Base-by-base conservation (phyloP, 345 rosid genomes). In the Conringia planisiliqua region DNA sequence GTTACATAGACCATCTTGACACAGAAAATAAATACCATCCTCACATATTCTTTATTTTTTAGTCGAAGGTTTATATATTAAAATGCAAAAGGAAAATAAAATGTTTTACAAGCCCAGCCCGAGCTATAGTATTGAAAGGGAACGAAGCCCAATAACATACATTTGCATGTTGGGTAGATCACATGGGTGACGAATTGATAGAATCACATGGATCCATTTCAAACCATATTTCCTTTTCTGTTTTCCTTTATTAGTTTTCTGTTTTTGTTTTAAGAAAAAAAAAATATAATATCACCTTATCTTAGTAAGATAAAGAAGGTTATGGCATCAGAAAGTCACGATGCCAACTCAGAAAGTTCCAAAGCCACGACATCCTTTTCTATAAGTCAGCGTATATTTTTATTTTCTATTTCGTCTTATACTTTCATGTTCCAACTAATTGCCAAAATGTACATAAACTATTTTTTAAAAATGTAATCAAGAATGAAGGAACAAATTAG, bases 271-370 rank as follows among this genome's bases (percentile, higher is more conserved):
- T 18, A 67, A 4, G n/a, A n/a, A 48, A 52, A 2, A 67, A 9
- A 16, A 51, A 0, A 59, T 4, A 59, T 5, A 4, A 36, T 20
- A 36, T 56, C 58, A 69, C 27, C 61, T 66, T 57, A 47, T 67
- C 63, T 59, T 36, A 72, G 8, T 11, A 64, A 75, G 73, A 68
- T 43, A 78, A 32, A 58, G 44, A 20, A 71, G 27, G 6, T 33
- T 30, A 63, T 77, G 46, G 67, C 83, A 61, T 86, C 86, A 83
- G 36, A 86, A 86, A 81, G 88, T 62, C 43, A 77, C 48, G 36
- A 32, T 75, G 82, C 83, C 90, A 82, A 33, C 83, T 89, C 83
- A 80, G 72, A 85, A 86, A 75, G 79, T 39, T 68, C 61, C 29
- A 67, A 33, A 42, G 59, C 78, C 87, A 81, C 81, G 48, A 77